Evolutionary conservation across 345 rosid species (phyloP).

Genomic region (Hypericum androsaemum): DNA sequence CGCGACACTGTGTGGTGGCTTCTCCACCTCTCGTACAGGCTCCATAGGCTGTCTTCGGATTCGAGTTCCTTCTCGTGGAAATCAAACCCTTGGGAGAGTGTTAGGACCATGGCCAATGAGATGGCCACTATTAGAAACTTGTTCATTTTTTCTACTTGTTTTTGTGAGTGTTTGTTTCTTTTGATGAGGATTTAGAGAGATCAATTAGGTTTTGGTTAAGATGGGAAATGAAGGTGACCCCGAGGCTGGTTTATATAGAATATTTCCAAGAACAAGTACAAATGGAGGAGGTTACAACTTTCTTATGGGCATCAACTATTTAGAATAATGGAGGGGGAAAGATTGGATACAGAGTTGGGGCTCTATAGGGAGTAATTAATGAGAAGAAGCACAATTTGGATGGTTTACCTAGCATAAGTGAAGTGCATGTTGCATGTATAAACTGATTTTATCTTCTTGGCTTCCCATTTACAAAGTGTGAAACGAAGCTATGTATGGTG

Average conservation of each 20-base stretch:
- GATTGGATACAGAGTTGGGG: background rate
- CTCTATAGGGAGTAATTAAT: no score
- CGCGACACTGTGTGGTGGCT: conserved; percentile 67
- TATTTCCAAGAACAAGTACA: background rate
- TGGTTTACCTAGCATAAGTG: no score
- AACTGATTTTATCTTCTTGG: no score
- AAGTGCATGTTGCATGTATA: no score
- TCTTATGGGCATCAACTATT: conserved; percentile 35
- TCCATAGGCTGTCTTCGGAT: conserved; percentile 60
- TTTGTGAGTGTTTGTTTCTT: background rate
- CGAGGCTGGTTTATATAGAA: conserved; percentile 22
- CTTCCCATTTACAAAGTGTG: no score
- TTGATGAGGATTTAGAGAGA: background rate
- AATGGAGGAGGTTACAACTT: conserved; percentile 33
- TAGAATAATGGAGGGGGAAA: conserved; percentile 1
- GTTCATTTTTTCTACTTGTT: conserved; percentile 10
- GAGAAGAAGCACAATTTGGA: no score
- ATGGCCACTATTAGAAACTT: conserved; percentile 25
- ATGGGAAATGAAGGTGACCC: conserved; percentile 5
- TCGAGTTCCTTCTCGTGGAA: conserved; percentile 55
- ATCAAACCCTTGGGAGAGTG: conserved; percentile 43
- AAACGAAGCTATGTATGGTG: no score
- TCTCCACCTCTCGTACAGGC: conserved; percentile 77
- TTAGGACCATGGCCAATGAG: conserved; percentile 34
- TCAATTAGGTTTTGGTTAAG: background rate